phyloP scores from a whole-genome alignment of 176 grass and related monocot species.

The Dactylis glomerata region DNA sequence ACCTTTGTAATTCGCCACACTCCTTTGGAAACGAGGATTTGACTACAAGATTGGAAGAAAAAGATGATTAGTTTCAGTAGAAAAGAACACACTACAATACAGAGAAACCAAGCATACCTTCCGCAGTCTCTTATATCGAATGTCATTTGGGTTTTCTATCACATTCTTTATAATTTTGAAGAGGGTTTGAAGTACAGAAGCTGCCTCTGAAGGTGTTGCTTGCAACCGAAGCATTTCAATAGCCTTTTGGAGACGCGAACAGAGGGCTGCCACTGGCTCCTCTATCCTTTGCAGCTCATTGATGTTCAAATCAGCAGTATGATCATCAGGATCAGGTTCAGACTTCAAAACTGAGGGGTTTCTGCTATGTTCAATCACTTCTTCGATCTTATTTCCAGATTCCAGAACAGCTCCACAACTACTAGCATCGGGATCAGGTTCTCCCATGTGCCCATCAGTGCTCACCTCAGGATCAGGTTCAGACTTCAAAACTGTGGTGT shows the following conservation, averaged over 20 bases:
- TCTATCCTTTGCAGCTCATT: constrained; percentile 64
- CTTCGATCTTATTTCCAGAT: constrained; percentile 26
- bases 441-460: constrained; percentile 14
- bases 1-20: constrained; percentile 73
- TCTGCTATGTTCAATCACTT: not conserved
- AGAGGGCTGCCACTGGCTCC: constrained; percentile 62
- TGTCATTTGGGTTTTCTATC: constrained; percentile 74
- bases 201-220: constrained; percentile 53
- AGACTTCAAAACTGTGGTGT: constrained; percentile 1
- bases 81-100: not conserved
- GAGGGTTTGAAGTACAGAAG: constrained; percentile 68
- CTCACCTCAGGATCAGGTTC: constrained; percentile 39
- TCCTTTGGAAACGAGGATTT: constrained; percentile 85
- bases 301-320: constrained; percentile 36
- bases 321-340: constrained; percentile 53
- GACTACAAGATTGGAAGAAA: constrained; percentile 35
- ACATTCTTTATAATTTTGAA: constrained; percentile 94
- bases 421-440: constrained; percentile 48
- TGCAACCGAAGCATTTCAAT: constrained; percentile 63
- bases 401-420: not conserved
- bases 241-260: constrained; percentile 56
- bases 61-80: not conserved
- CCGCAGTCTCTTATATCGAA: constrained; percentile 71
- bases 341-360: not conserved
- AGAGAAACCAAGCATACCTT: constrained; percentile 52